phyloP scores from a whole-genome alignment of 1,284 basidiomycete species.

The Trichosporon ovoides region DNA sequence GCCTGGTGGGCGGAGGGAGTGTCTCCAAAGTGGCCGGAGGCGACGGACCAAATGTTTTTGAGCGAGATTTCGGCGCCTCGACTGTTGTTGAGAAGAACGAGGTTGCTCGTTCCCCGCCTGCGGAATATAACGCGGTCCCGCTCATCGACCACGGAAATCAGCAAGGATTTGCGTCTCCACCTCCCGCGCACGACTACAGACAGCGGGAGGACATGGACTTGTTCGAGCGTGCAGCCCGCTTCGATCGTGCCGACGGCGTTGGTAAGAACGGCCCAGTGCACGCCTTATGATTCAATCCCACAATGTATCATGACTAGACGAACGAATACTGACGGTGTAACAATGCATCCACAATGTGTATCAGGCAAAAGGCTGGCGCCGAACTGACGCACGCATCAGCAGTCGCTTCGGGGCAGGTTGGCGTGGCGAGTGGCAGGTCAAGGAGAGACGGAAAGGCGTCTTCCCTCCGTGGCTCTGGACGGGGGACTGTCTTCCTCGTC shows the following conservation, averaged over 20 bases:
- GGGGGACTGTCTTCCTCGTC: not conserved
- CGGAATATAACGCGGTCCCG: too few species aligned
- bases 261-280: not conserved
- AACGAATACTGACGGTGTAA: not conserved
- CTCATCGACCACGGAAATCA: too few species aligned
- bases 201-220: not conserved
- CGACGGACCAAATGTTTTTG: too few species aligned
- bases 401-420: not conserved
- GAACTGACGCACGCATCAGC: not conserved
- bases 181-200: not conserved
- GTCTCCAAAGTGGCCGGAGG: too few species aligned
- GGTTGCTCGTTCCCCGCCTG: too few species aligned
- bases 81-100: too few species aligned
- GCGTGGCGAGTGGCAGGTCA: not conserved
- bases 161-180: not conserved
- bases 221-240: not conserved
- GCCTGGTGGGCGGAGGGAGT: too few species aligned
- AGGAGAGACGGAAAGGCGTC: not conserved
- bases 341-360: not conserved
- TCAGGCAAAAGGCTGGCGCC: not conserved
- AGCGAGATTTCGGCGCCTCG: too few species aligned
- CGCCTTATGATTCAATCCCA: not conserved
- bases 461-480: not conserved
- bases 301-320: slow-evolving; percentile 5
- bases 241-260: not conserved